Evolutionary conservation across 805 yeast species (phyloP).

Genomic region (Barnettozyma siamensis): DNA sequence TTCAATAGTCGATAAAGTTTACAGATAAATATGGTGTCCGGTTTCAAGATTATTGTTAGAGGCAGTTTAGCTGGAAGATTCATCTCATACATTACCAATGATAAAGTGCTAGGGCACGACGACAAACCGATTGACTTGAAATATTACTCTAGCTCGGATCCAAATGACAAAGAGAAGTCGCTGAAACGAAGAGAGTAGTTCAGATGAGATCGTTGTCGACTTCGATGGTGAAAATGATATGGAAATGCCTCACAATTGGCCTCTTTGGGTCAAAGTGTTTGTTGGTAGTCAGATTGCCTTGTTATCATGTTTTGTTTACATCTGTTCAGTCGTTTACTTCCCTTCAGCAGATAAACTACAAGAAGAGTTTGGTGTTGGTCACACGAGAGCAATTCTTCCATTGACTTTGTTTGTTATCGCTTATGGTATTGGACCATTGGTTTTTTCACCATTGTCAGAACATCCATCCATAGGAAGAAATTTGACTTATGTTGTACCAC

Average conservation of each 20-base stretch:
- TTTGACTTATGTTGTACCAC: constrained; percentile 40
- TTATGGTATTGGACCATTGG: constrained; percentile 55
- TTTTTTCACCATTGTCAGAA: constrained; percentile 56
- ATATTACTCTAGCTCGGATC: too few relatives aligned
- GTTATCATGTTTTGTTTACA: constrained; percentile 45
- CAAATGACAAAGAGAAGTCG: too few relatives aligned
- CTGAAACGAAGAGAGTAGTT: not conserved
- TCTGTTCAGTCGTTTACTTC: constrained; percentile 51
- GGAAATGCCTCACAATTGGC: constrained; percentile 56
- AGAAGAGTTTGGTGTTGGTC: constrained; percentile 38
- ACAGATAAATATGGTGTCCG: not conserved
- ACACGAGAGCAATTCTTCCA: constrained; percentile 43
- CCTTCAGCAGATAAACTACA: constrained; percentile 44
- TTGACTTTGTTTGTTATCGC: constrained; percentile 53
- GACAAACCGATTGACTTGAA: not conserved
- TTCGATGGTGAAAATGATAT: constrained; percentile 34
- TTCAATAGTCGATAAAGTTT: too few relatives aligned
- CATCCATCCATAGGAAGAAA: constrained; percentile 49
- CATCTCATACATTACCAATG: not conserved
- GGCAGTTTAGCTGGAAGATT: not conserved
- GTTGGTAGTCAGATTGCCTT: constrained; percentile 36
- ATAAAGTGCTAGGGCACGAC: not conserved
- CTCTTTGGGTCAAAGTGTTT: constrained; percentile 32
- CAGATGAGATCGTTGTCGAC: not conserved
- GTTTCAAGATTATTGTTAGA: not conserved